Base-by-base conservation (phyloP, 257 asterid genomes). In the Scutellaria minor region DNA sequence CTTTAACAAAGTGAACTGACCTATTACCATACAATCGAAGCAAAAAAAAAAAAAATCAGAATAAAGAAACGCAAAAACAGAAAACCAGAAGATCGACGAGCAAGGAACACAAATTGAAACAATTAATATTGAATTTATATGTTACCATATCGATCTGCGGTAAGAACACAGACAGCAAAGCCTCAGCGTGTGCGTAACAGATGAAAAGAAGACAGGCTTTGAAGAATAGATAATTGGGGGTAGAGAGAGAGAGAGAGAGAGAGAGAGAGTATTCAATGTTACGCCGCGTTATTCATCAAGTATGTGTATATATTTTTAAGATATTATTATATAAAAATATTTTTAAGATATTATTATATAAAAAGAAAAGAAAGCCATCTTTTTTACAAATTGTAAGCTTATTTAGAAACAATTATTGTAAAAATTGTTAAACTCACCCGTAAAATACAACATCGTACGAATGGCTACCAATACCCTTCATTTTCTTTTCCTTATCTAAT, bases 141-240 rank as follows among this genome's bases (percentile, higher is more conserved):
- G 53, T 64, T 81, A 81, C 85, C 85, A 74, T 77, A 52, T 74
- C 65, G 61, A 73, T 69, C 75, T n/a, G 72, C 77, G 20, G 13
- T 1, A 47, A 27, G 77, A 67, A 8, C 27, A 73, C 53, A 66
- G 53, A 42, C 39, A 27, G 48, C 12, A 15, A 10, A 40, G 67
- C 39, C 66, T 71, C 54, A 47, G 75, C 13, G 15, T 11, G 47
- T 14, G 75, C 20, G 58, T 22, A 1, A 42, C 6, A n/a, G 55
- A 48, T 46, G 74, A 45, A 27, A 12, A 59, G 13, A 61, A 13
- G 37, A 0, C 10, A 35, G 20, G 58, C 22, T 53, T 54, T 31
- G 62, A 52, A 59, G 66, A 24, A 24, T 24, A 24, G 27, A 66
- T 46, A 71, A n/a, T n/a, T 55, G n/a, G 47, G 7, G 64, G 12